These are phyloP conservation scores for Diaporthe humulicola DNA, from an alignment of 2,329 filamentous ascomycete species.

Conservation along the genomic window DNA sequence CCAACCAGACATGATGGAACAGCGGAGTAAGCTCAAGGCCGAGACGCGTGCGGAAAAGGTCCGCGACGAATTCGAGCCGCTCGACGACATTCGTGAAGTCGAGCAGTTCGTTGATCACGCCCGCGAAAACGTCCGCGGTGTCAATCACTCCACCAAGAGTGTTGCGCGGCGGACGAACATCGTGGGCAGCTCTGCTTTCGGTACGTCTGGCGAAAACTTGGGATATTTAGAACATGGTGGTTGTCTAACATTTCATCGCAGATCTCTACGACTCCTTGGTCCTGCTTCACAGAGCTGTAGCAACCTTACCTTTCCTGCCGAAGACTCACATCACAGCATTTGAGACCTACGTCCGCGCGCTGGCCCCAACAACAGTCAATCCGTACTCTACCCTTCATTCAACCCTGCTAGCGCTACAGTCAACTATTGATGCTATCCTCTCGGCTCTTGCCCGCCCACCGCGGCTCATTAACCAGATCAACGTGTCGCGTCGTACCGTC, in stretches of 20 bases:
- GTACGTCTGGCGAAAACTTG: constrained; percentile 55
- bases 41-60: constrained; percentile 86
- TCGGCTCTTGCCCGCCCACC: constrained; percentile 83
- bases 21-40: constrained; percentile 88
- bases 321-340: constrained; percentile 77
- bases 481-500: constrained; percentile 79
- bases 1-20: constrained; percentile 88
- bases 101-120: constrained; percentile 94
- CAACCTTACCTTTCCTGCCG: constrained; percentile 77
- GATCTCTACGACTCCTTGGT: constrained; percentile 78
- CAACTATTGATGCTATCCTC: constrained; percentile 86
- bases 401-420: constrained; percentile 83
- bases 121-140: constrained; percentile 86
- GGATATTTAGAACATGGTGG: neutral
- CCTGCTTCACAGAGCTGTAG: constrained; percentile 65
- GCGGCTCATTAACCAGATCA: constrained; percentile 82
- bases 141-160: constrained; percentile 86
- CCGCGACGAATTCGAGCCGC: constrained; percentile 87
- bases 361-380: constrained; percentile 77
- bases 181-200: constrained; percentile 73
- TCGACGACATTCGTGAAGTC: constrained; percentile 87
- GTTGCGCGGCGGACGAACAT: constrained; percentile 85
- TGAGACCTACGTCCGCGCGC: constrained; percentile 76
- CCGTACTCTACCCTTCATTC: constrained; percentile 82
- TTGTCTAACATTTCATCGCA: constrained; percentile 44